Conservation (phyloP, 176 grass and related monocot species). For the Triticum urartu region DNA sequence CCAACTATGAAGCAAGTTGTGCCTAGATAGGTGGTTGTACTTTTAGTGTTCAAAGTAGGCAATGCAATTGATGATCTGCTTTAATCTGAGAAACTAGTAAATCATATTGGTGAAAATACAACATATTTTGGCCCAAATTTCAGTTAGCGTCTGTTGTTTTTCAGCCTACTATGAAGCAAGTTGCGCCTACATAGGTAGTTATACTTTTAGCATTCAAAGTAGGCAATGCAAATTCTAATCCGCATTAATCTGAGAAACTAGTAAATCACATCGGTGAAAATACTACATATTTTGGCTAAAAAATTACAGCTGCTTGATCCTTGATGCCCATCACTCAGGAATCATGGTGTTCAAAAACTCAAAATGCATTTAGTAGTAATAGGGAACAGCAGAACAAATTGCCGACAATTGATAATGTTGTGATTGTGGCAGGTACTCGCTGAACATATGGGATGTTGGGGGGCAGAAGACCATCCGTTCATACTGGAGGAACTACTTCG, state of each 20-base stretch:
- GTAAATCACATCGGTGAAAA: background rate
- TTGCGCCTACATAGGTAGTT: background rate
- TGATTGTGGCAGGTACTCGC: conserved; percentile 47
- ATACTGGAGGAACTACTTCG: conserved; percentile 70
- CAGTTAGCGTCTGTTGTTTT: too few relatives aligned
- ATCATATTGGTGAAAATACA: too few relatives aligned
- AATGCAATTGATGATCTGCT: background rate
- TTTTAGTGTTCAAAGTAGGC: background rate
- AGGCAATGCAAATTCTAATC: background rate
- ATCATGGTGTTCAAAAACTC: background rate
- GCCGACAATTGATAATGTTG: background rate
- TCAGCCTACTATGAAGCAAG: background rate
- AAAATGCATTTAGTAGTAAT: background rate
- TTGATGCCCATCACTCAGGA: background rate
- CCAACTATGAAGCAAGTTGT: background rate
- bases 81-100: background rate
- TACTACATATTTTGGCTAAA: background rate
- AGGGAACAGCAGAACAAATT: background rate
- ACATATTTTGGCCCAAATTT: too few relatives aligned
- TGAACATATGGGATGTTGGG: conserved; percentile 76
- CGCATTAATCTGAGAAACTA: background rate
- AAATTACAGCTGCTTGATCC: background rate
- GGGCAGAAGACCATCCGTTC: conserved; percentile 74
- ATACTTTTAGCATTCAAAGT: background rate
- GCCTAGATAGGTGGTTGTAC: background rate